Percentiles rank a stretch among this genome's conserved stretches.
These are phyloP conservation scores for Larix kaempferi DNA, from an alignment of 75 land plant species.

Conservation along the genomic window DNA sequence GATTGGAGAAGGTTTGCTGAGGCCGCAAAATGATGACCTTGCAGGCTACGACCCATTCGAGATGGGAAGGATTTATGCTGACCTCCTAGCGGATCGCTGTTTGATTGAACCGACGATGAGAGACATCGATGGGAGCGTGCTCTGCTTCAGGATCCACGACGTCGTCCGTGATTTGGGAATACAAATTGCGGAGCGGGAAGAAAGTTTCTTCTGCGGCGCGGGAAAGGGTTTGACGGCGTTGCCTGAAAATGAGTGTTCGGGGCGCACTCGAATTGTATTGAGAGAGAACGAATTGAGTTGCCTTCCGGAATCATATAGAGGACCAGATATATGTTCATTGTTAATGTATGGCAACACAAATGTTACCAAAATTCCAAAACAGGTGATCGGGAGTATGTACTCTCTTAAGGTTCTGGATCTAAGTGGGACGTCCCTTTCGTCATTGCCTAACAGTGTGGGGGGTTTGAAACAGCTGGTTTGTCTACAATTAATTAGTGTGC, in stretches of 20 bases:
- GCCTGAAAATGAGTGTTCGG: neutral
- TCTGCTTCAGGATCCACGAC: constrained; percentile 7
- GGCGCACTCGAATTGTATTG: neutral
- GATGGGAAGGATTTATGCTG: neutral
- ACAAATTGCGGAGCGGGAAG: constrained; percentile 7
- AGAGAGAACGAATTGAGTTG: neutral
- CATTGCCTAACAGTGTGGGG: neutral
- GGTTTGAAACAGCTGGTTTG: neutral
- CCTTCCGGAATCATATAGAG: neutral
- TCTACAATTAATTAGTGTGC: neutral
- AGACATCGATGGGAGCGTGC: neutral
- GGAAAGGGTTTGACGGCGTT: neutral
- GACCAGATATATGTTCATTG: neutral
- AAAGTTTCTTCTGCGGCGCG: neutral
- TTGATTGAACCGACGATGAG: neutral
- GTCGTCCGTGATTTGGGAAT: constrained; percentile 7
- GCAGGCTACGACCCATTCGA: neutral
- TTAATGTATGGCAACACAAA: neutral
- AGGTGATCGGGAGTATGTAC: neutral
- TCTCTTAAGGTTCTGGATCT: neutral
- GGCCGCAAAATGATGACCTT: no score
- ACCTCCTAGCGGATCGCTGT: neutral
- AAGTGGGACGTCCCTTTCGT: neutral
- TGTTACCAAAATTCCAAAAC: neutral
- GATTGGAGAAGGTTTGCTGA: neutral